A percentile compares a stretch with the other conserved stretches of the same genome.
Evolutionary conservation across 805 yeast genomes (phyloP).

Genomic region (Candida nemodendra): DNA sequence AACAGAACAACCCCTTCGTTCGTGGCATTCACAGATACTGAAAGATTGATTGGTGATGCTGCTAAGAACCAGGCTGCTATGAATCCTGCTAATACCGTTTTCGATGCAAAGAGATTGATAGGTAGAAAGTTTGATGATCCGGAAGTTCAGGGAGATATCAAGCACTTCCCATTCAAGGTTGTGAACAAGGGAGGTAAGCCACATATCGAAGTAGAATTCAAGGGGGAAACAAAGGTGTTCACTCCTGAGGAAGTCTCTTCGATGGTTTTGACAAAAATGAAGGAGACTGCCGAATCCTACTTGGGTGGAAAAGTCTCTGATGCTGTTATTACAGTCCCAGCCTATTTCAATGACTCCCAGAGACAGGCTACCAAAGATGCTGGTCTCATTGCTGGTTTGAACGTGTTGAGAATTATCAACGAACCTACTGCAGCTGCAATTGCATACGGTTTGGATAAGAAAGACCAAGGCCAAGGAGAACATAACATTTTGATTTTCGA

Average conservation of each 20-base stretch:
- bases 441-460: slow-evolving; percentile 89
- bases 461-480: slow-evolving; percentile 61
- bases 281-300: slow-evolving; percentile 84
- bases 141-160: slow-evolving; percentile 79
- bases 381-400: slow-evolving; percentile 93
- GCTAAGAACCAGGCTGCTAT: slow-evolving; percentile 97
- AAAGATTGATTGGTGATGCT: slow-evolving; percentile 92
- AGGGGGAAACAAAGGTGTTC: slow-evolving; percentile 82
- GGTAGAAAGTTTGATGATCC: slow-evolving; percentile 84
- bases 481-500: slow-evolving; percentile 89
- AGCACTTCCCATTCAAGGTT: slow-evolving; percentile 83
- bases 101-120: slow-evolving; percentile 88
- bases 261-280: slow-evolving; percentile 88
- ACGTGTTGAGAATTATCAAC: slow-evolving; percentile 90
- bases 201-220: slow-evolving; percentile 76
- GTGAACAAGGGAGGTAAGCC: slow-evolving; percentile 77
- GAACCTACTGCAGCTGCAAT: slow-evolving; percentile 98
- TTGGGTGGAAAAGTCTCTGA: slow-evolving; percentile 82
- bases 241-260: slow-evolving; percentile 95
- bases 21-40: slow-evolving; percentile 91
- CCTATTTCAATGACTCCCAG: slow-evolving; percentile 96
- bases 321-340: slow-evolving; percentile 96
- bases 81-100: slow-evolving; percentile 86
- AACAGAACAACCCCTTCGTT: slow-evolving; percentile 96
- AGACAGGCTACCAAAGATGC: slow-evolving; percentile 99